phyloP scores from a whole-genome alignment of 768 basidiomycete species.

The Trametes punicea region DNA sequence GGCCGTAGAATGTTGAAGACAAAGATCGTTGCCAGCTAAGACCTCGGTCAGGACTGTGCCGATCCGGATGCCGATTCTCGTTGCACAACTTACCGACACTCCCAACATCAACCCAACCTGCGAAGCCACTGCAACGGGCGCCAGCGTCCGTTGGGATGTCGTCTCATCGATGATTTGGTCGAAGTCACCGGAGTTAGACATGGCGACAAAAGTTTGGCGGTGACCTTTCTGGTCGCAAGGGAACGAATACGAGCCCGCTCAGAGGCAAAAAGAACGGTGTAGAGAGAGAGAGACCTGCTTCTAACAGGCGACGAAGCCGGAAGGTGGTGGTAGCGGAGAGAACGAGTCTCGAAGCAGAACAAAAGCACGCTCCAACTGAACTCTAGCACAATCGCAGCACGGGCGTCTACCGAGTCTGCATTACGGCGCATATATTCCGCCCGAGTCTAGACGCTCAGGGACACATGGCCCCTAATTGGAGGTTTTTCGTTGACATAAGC shows the following conservation, averaged over 20 bases:
- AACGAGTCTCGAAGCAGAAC: slow-evolving; percentile 8
- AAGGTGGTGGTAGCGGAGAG: slow-evolving; percentile 7
- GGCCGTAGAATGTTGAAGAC: slow-evolving; percentile 86
- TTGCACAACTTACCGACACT: slow-evolving; percentile 54
- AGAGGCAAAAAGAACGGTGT: not conserved
- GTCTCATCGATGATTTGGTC: slow-evolving; percentile 28
- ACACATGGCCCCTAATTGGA: not conserved
- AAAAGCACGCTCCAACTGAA: slow-evolving; percentile 1
- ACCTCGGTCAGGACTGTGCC: slow-evolving; percentile 4
- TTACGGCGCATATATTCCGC: not conserved
- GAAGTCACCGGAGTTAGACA: slow-evolving; percentile 22
- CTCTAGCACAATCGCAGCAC: not conserved
- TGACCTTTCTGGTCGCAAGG: not conserved
- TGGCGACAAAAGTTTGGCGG: slow-evolving; percentile 5
- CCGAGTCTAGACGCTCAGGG: not conserved
- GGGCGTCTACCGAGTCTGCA: not conserved
- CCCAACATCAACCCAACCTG: slow-evolving; percentile 73
- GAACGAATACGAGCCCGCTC: slow-evolving; percentile 8
- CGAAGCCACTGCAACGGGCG: slow-evolving; percentile 76
- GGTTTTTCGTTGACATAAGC: not conserved
- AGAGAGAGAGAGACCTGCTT: not conserved
- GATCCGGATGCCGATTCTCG: not conserved
- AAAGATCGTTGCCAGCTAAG: slow-evolving; percentile 61
- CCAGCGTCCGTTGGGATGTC: slow-evolving; percentile 54
- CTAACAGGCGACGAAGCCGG: not conserved